These are phyloP conservation scores for Crithidia bombi DNA, from an alignment of 208 protist genomes.

Conservation along the genomic window DNA sequence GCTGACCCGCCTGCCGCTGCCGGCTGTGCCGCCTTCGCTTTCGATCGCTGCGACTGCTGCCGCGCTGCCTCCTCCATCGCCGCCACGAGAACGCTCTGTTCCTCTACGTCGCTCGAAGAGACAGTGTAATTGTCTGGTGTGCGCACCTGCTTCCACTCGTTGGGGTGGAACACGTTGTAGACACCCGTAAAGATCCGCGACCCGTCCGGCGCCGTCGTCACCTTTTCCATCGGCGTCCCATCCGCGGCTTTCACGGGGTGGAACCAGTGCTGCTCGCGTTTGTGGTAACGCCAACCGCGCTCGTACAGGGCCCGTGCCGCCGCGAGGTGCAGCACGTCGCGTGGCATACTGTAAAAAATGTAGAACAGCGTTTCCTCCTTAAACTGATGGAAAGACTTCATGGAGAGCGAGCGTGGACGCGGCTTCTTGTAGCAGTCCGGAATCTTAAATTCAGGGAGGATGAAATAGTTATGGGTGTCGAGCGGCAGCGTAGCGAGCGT, in stretches of 20 bases:
- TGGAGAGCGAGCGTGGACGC: constrained; percentile 68
- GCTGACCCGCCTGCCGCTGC: neutral
- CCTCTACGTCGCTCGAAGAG: constrained; percentile 47
- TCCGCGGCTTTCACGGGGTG: constrained; percentile 31
- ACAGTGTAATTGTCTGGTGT: constrained; percentile 52
- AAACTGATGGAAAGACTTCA: constrained; percentile 90
- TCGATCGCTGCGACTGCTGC: constrained; percentile 41
- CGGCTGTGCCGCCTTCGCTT: constrained; percentile 26
- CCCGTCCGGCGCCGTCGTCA: constrained; percentile 16
- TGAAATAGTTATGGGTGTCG: constrained; percentile 60
- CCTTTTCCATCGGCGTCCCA: constrained; percentile 27
- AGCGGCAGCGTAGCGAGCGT: constrained; percentile 72
- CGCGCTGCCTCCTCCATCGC: constrained; percentile 50
- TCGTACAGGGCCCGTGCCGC: constrained; percentile 93
- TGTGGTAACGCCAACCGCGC: constrained; percentile 92
- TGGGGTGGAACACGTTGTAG: constrained; percentile 74
- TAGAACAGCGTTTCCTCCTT: constrained; percentile 98
- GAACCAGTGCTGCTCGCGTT: constrained; percentile 76
- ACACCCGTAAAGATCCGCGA: constrained; percentile 29
- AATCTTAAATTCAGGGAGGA: constrained; percentile 81
- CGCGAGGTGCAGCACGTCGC: constrained; percentile 95
- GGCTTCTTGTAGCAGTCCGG: constrained; percentile 84
- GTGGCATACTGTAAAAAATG: constrained; percentile 98
- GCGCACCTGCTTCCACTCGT: constrained; percentile 60
- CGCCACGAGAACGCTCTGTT: constrained; percentile 47